Evolutionary conservation across 306 rosid species (phyloP).

Genomic region (Castanopsis chinensis): DNA sequence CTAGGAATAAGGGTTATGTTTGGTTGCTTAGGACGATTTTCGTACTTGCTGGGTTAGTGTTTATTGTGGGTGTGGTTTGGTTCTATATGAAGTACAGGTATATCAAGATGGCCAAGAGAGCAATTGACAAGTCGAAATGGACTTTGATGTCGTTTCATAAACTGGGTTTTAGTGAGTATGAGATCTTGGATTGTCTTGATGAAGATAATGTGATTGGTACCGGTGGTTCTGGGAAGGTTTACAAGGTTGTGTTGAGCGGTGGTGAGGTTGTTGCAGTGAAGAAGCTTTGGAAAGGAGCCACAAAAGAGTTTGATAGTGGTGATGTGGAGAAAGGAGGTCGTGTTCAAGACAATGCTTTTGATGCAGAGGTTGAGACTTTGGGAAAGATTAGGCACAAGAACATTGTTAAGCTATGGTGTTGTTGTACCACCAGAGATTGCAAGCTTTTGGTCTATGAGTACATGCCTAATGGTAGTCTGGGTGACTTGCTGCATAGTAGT

Average conservation of each 20-base stretch:
- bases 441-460: constrained; percentile 92
- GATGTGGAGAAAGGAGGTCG: constrained; percentile 61
- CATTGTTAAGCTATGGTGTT: constrained; percentile 96
- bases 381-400: constrained; percentile 94
- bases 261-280: constrained; percentile 86
- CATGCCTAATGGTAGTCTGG: constrained; percentile 94
- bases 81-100: constrained; percentile 66
- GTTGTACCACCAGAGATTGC: constrained; percentile 78
- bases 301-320: constrained; percentile 33
- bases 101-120: constrained; percentile 41
- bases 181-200: constrained; percentile 81
- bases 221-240: constrained; percentile 86
- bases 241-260: constrained; percentile 68
- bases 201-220: constrained; percentile 85
- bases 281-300: constrained; percentile 61
- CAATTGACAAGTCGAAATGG: constrained; percentile 77
- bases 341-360: constrained; percentile 58
- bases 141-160: constrained; percentile 94
- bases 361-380: constrained; percentile 84
- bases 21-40: constrained; percentile 71
- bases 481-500: constrained; percentile 80
- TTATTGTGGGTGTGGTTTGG: constrained; percentile 64
- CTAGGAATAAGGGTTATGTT: constrained; percentile 34
- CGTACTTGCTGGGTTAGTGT: constrained; percentile 50
- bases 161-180: constrained; percentile 78